phyloP scores from a whole-genome alignment of 2,329 filamentous ascomycete genomes.

The Aurifilum marmelostoma region DNA sequence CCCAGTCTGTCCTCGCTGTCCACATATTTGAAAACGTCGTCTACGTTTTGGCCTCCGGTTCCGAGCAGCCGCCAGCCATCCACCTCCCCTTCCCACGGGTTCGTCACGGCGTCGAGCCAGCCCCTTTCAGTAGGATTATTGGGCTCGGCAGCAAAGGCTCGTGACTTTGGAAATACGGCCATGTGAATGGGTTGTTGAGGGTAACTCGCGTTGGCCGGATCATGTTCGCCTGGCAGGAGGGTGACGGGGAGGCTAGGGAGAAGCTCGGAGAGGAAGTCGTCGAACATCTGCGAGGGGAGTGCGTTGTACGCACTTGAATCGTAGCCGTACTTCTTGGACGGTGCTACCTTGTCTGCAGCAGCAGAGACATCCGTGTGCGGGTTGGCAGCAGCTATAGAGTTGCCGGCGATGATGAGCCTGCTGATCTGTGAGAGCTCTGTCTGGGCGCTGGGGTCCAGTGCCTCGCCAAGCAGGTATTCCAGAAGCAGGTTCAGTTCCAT shows the following conservation, averaged over 20 bases:
- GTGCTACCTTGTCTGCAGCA: conserved; percentile 44
- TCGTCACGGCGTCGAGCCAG: conserved; percentile 89
- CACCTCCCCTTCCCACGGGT: conserved; percentile 89
- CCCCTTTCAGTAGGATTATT: conserved; percentile 54
- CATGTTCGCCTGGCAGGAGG: conserved; percentile 78
- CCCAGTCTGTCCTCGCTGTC: conserved; percentile 75
- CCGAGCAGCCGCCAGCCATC: conserved; percentile 88
- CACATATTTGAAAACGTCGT: conserved; percentile 92
- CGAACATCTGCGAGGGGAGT: conserved; percentile 79
- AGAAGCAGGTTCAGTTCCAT: conserved; percentile 76
- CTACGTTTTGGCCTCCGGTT: conserved; percentile 88
- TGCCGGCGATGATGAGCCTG: conserved; percentile 87
- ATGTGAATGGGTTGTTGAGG: conserved; percentile 93
- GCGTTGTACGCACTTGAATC: conserved; percentile 88
- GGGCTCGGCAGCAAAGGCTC: conserved; percentile 65
- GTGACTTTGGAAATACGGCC: conserved; percentile 82
- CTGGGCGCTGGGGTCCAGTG: conserved; percentile 64
- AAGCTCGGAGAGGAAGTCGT: conserved; percentile 78
- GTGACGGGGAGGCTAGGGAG: conserved; percentile 88
- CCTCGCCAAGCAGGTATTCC: conserved; percentile 88
- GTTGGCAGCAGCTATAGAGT: conserved; percentile 67
- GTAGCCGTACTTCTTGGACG: conserved; percentile 87
- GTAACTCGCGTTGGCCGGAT: conserved; percentile 86
- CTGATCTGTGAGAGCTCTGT: conserved; percentile 69
- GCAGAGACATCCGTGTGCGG: conserved; percentile 15